These are phyloP conservation scores for Obelidium mucronatum DNA, from an alignment of 192 early-diverging fungal species.

Conservation along the genomic window DNA sequence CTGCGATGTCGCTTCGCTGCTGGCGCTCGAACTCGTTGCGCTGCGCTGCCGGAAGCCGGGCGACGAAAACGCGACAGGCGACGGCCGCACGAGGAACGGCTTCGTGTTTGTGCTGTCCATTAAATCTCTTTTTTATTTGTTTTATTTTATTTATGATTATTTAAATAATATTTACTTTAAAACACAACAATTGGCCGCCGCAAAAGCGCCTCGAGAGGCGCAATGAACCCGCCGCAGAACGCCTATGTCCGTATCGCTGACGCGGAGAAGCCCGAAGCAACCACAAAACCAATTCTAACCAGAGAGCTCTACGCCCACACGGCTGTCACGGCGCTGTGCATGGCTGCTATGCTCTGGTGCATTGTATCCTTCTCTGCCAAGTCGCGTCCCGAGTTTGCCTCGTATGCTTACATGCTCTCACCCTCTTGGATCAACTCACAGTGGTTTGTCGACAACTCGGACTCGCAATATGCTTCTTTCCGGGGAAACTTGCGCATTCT, in stretches of 20 bases:
- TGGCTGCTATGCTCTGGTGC: background rate
- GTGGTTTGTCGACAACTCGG: conserved; percentile 66
- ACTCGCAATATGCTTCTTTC: conserved; percentile 73
- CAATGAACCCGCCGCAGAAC: too few species aligned
- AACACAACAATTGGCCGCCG: too few species aligned
- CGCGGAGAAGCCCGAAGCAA: too few species aligned
- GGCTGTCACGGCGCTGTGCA: background rate
- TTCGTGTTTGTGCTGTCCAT: too few species aligned
- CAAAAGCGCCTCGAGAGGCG: too few species aligned
- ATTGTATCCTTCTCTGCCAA: background rate
- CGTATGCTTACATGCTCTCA: background rate
- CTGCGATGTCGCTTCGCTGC: background rate
- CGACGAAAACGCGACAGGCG: conserved; percentile 14
- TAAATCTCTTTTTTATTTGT: too few species aligned
- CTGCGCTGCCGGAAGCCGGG: conserved; percentile 15
- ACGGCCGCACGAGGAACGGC: conserved; percentile 7
- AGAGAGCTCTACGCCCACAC: background rate
- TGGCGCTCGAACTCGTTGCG: background rate
- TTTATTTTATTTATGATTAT: too few species aligned
- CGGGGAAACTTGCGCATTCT: conserved; percentile 70
- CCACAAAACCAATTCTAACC: background rate
- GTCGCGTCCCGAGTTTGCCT: background rate
- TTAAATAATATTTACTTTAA: too few species aligned
- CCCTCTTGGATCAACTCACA: background rate
- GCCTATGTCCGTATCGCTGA: too few species aligned